Base-by-base conservation (phyloP, 2,329 filamentous ascomycete species). In the Aureobasidium leucospermi region DNA sequence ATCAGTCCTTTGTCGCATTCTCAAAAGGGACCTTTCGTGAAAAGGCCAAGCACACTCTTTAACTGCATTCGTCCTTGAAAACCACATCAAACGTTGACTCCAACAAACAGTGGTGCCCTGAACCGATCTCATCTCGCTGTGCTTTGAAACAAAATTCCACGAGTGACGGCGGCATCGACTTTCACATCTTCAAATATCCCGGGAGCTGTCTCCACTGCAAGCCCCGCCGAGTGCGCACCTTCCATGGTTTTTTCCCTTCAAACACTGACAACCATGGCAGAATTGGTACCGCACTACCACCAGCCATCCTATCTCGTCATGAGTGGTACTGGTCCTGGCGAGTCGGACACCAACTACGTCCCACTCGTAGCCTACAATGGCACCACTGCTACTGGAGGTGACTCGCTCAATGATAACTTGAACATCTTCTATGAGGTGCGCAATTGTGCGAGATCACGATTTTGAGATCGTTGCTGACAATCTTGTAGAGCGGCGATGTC, bases 341-440 rank as follows among this genome's bases (percentile, higher is more conserved):
- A 38, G 29, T 45, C 43, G 23, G 43, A 16, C 36, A 58, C 52
- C 16, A 60, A 58, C 47, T 72, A 65, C 49, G 65, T 71, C 34
- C 62, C 66, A 4, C 69, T 74, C 63, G 71, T 81, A 41, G 75
- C 81, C 23, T 89, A 85, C 75, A 89, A 90, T 76, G 82, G 81
- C 68, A 85, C 85, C 16, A 76, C 76, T 38, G 72, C 77, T 23
- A 84, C 81, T 7, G 88, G 89, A 64, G 88, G 88, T 76, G 76
- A 85, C 75, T 79, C 87, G 29, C 74, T 85, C 61, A 77, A 76
- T 1, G 76, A 88, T 64, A 83, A 96, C 73, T 81, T 96, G 65
- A 96, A 96, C 74, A 77, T 92, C 67, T 95, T 84, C 75, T 96
- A 96, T 76, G 83, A 90, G 72, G 87, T 89, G 77, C 65, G 81